Conservation (phyloP, 129 eudicot genomes). For the Flaveria ramosissima region DNA sequence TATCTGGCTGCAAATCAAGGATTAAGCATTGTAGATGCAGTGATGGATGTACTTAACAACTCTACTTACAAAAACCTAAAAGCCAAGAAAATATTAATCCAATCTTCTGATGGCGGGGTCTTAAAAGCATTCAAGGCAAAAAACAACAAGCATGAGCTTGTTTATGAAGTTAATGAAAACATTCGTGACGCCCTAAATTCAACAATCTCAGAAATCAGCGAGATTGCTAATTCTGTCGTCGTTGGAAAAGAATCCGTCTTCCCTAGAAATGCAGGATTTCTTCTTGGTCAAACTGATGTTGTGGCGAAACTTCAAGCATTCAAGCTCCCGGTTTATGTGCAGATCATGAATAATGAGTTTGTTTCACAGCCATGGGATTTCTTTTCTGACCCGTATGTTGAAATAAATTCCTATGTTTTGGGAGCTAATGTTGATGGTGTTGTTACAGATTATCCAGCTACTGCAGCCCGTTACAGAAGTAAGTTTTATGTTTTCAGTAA, state of each 20-base stretch:
- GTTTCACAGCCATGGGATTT: slow-evolving; percentile 85
- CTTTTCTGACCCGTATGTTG: slow-evolving; percentile 78
- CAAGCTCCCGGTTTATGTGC: slow-evolving; percentile 65
- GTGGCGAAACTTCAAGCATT: slow-evolving; percentile 64
- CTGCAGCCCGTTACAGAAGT: slow-evolving; percentile 47
- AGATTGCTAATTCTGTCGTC: slow-evolving; percentile 68
- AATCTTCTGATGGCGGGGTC: slow-evolving; percentile 67
- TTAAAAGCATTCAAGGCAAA: slow-evolving; percentile 50
- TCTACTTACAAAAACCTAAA: slow-evolving; percentile 48
- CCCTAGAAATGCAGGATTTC: slow-evolving; percentile 45
- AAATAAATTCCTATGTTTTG: slow-evolving; percentile 47
- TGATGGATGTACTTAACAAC: slow-evolving; percentile 47
- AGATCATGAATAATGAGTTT: slow-evolving; percentile 69
- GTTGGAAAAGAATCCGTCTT: slow-evolving; percentile 59
- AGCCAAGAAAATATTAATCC: slow-evolving; percentile 63
- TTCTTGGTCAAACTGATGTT: slow-evolving; percentile 52
- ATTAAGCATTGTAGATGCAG: slow-evolving; percentile 61
- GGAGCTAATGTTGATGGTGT: slow-evolving; percentile 39
- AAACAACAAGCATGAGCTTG: slow-evolving; percentile 62
- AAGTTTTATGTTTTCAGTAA: slow-evolving; percentile 10
- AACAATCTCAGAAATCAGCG: slow-evolving; percentile 60
- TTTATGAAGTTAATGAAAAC: slow-evolving; percentile 62
- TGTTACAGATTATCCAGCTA: slow-evolving; percentile 42
- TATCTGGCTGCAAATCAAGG: slow-evolving; percentile 72
- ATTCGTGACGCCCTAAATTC: slow-evolving; percentile 57